Conservation (phyloP, 768 basidiomycete genomes). For the Podaxis sp. region DNA sequence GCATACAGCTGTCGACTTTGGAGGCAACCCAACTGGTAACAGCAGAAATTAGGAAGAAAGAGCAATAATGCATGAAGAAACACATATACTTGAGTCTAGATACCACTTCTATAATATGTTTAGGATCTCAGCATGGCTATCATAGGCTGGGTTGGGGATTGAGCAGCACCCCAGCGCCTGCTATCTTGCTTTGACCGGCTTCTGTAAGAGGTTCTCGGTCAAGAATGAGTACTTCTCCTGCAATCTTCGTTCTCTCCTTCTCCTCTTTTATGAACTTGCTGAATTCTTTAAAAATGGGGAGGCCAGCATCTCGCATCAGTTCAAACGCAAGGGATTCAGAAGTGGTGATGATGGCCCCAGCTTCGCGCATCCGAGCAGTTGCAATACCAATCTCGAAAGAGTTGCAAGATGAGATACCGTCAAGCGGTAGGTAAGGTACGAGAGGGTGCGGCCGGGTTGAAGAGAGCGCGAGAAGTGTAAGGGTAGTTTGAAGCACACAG, state of each 20-base stretch:
- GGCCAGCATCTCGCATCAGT: slow-evolving; percentile 60
- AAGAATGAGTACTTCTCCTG: slow-evolving; percentile 28
- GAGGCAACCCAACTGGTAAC: background rate
- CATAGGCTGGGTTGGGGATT: background rate
- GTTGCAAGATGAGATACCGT: slow-evolving; percentile 82
- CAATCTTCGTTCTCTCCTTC: slow-evolving; percentile 53
- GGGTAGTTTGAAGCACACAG: slow-evolving; percentile 80
- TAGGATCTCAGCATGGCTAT: background rate
- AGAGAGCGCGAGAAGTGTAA: slow-evolving; percentile 52
- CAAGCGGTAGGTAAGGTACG: slow-evolving; percentile 61
- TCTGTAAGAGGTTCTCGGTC: slow-evolving; percentile 9
- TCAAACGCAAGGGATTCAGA: slow-evolving; percentile 82
- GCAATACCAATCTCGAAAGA: slow-evolving; percentile 76
- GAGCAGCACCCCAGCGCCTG: slow-evolving; percentile 14
- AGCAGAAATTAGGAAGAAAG: background rate
- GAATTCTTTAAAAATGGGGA: slow-evolving; percentile 68
- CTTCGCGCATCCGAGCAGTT: slow-evolving; percentile 59
- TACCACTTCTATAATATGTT: background rate
- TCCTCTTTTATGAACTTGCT: slow-evolving; percentile 73
- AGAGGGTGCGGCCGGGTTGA: slow-evolving; percentile 14
- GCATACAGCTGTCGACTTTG: slow-evolving; percentile 2
- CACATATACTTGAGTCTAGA: background rate
- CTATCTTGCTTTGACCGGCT: slow-evolving; percentile 9
- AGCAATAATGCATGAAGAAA: background rate
- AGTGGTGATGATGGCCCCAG: slow-evolving; percentile 75